A percentile compares a stretch with the other conserved stretches of the same genome.
Evolutionary conservation across 768 basidiomycete genomes (phyloP).

Genomic region (Cubamyces sp.): DNA sequence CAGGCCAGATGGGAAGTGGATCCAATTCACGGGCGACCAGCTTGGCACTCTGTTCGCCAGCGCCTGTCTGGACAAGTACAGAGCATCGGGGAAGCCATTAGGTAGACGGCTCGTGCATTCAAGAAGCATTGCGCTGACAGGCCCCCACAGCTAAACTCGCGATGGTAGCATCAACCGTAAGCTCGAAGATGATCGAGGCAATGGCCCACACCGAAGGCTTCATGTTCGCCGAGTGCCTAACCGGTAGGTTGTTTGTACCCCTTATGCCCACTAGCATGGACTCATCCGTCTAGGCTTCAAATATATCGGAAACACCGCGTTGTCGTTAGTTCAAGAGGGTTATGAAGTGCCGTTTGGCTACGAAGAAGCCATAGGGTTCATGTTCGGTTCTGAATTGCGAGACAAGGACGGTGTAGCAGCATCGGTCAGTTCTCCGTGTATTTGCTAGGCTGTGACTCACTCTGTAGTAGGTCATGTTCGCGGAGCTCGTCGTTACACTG

Average conservation of each 20-base stretch:
- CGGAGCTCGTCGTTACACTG: conserved; percentile 63
- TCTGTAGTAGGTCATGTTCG: conserved; percentile 59
- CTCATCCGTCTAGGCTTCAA: conserved; percentile 68
- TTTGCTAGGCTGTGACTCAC: background rate
- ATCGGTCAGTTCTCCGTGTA: conserved; percentile 50
- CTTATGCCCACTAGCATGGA: background rate
- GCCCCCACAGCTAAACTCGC: conserved; percentile 59
- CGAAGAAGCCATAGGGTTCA: conserved; percentile 92
- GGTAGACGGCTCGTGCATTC: conserved; percentile 31
- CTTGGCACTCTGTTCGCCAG: conserved; percentile 65
- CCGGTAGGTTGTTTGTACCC: conserved; percentile 50
- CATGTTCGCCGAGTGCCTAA: conserved; percentile 83
- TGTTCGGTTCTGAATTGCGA: conserved; percentile 78
- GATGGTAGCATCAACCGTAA: conserved; percentile 89
- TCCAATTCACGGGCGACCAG: conserved; percentile 83
- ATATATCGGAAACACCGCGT: conserved; percentile 84
- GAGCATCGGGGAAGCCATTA: conserved; percentile 47
- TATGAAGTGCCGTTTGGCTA: conserved; percentile 78
- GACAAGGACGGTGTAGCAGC: conserved; percentile 92
- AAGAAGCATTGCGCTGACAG: conserved; percentile 11
- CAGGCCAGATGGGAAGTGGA: conserved; percentile 62
- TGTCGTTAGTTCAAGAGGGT: conserved; percentile 64
- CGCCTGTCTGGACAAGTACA: conserved; percentile 49
- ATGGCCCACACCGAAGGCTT: conserved; percentile 82
- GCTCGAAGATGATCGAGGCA: conserved; percentile 84